Evolutionary conservation across 2,329 filamentous ascomycete genomes (phyloP).

Genomic region (Aschersonia sp.): DNA sequence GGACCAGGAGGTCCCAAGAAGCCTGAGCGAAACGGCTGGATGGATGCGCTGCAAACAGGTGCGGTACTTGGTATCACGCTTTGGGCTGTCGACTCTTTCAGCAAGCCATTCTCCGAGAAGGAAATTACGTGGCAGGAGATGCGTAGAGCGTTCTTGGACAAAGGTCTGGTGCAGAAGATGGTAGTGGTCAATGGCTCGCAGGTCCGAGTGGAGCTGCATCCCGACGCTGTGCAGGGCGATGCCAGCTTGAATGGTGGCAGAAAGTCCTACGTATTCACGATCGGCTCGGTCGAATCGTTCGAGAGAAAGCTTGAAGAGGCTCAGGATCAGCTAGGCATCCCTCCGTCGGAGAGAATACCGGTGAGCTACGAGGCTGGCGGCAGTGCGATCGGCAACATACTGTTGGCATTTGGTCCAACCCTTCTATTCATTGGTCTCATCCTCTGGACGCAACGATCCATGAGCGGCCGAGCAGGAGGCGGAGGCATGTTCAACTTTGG

Average conservation of each 20-base stretch:
- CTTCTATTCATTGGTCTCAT: constrained; percentile 73
- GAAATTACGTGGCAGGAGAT: constrained; percentile 99
- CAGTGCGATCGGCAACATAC: constrained; percentile 56
- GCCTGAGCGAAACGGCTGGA: constrained; percentile 19
- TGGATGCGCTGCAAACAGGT: constrained; percentile 19
- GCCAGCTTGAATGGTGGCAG: constrained; percentile 12
- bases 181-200: constrained; percentile 58
- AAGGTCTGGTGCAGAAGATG: constrained; percentile 88
- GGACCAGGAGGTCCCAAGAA: constrained; percentile 19
- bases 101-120: constrained; percentile 28
- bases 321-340: constrained; percentile 77
- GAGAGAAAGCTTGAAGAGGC: constrained; percentile 80
- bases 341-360: constrained; percentile 76
- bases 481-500: constrained; percentile 91
- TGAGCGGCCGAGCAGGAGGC: constrained; percentile 47
- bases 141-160: constrained; percentile 83
- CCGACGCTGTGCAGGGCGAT: constrained; percentile 44
- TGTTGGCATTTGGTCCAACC: constrained; percentile 74
- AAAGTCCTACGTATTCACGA: constrained; percentile 70
- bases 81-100: constrained; percentile 26
- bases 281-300: constrained; percentile 87
- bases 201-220: constrained; percentile 70
- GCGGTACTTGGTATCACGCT: constrained; percentile 38
- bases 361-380: constrained; percentile 76
- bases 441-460: constrained; percentile 65